Percentiles rank a stretch among this genome's conserved stretches.
Evolutionary conservation across 163 green algal species (phyloP).

Genomic region (Scenedesmus sp.): DNA sequence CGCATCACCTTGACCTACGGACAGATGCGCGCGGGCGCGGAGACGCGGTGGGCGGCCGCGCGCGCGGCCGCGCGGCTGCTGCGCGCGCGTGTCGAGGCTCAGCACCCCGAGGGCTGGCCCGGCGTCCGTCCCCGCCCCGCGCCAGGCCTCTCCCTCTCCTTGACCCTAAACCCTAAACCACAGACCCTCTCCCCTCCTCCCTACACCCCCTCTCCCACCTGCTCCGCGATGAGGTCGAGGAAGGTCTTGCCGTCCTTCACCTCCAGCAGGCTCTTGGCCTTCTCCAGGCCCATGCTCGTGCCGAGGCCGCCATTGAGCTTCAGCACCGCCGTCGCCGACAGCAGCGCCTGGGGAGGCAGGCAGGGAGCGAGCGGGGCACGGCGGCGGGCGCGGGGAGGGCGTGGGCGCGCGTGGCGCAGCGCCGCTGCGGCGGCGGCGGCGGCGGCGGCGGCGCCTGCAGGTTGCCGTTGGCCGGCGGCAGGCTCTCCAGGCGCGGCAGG

Average conservation of each 20-base stretch:
- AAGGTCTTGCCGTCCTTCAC: constrained; percentile 94
- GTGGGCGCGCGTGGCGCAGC: no score
- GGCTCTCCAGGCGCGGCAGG: constrained; percentile 69
- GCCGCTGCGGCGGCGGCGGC: no score
- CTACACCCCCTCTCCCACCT: constrained; percentile 71
- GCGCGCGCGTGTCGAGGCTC: no score
- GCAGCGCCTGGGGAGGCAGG: constrained; percentile 56
- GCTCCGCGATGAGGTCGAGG: constrained; percentile 95
- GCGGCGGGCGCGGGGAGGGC: no score
- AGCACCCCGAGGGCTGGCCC: no score
- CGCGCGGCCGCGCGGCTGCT: no score
- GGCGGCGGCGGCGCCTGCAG: constrained; percentile 37
- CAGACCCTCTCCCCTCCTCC: no score
- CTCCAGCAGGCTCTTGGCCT: constrained; percentile 90
- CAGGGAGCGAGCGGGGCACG: no score
- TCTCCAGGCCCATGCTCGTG: constrained; percentile 95
- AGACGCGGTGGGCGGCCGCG: no score
- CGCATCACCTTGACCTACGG: constrained; percentile 93
- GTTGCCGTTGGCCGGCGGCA: constrained; percentile 53
- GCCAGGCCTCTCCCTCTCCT: no score
- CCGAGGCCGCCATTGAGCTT: constrained; percentile 97
- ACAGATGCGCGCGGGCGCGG: no score
- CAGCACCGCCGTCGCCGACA: constrained; percentile 88
- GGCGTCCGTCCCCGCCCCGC: no score
- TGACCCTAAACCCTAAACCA: background rate